phyloP scores from a whole-genome alignment of 306 rosid species.

The Quercus berberidifolia region DNA sequence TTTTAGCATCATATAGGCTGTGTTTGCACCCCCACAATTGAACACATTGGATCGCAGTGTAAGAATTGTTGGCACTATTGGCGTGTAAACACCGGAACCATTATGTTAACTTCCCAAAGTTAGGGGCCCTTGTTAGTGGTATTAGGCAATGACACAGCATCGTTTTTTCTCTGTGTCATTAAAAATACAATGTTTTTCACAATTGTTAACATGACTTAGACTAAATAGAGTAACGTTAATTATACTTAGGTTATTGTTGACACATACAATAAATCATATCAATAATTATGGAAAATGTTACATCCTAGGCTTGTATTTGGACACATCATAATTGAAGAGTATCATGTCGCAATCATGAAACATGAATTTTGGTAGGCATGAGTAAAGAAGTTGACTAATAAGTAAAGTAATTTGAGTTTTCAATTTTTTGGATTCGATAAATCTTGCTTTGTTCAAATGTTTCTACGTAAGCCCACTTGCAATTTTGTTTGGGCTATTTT shows the following conservation, averaged over 20 bases:
- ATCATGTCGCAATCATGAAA: background rate
- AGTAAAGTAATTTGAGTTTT: background rate
- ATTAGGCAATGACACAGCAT: background rate
- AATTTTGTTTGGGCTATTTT: background rate
- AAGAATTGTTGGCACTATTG: background rate
- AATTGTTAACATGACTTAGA: too few relatives aligned
- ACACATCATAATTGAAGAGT: background rate
- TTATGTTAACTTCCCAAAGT: background rate
- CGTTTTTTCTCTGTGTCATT: background rate
- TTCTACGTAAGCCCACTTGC: conserved; percentile 28
- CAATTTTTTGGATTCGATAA: background rate
- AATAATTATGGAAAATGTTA: too few relatives aligned
- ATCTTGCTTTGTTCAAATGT: background rate
- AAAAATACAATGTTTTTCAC: too few relatives aligned
- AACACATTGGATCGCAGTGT: background rate
- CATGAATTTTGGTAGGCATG: background rate
- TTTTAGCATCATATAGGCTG: background rate
- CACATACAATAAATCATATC: too few relatives aligned
- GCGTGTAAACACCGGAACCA: background rate
- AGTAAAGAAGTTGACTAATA: background rate
- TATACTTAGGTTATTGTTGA: too few relatives aligned
- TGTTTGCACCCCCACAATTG: background rate
- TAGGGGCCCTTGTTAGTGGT: background rate
- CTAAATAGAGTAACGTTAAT: too few relatives aligned
- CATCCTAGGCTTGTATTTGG: too few relatives aligned